Evolutionary conservation across 2,329 filamentous ascomycete genomes (phyloP).

Genomic region (Exophiala sideris): DNA sequence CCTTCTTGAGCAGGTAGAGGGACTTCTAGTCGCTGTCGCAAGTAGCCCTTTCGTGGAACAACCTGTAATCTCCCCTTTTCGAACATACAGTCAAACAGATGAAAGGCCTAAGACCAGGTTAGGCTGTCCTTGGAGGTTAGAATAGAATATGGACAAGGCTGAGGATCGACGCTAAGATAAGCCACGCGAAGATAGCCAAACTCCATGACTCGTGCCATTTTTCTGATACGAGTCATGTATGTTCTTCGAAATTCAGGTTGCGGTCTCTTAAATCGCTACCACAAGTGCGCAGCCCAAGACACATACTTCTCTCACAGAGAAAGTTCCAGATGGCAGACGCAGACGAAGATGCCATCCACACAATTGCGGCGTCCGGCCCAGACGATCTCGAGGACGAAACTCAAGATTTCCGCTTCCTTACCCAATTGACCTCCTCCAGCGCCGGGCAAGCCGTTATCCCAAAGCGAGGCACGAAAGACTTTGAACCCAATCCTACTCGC

Average conservation of each 20-base stretch:
- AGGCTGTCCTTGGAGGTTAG: no score
- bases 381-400: conserved; percentile 71
- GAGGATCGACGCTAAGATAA: neutral
- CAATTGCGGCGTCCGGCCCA: conserved; percentile 39
- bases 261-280: neutral
- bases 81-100: neutral
- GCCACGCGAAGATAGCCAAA: neutral
- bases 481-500: conserved; percentile 84
- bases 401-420: conserved; percentile 79
- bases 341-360: conserved; percentile 41
- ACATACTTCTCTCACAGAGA: neutral
- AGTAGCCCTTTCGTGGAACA: no score
- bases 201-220: neutral
- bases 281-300: neutral
- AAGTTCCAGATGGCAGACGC: conserved; percentile 39
- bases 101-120: no score
- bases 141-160: neutral
- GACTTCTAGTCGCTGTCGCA: neutral
- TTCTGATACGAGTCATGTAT: neutral
- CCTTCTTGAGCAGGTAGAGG: neutral
- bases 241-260: no score
- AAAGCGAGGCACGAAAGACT: conserved; percentile 94
- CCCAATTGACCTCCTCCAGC: conserved; percentile 49
- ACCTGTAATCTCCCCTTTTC: neutral
- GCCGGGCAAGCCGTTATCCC: conserved; percentile 56